Evolutionary conservation across 208 protist species (phyloP).

Genomic region (Wallacemonas rigidus): DNA sequence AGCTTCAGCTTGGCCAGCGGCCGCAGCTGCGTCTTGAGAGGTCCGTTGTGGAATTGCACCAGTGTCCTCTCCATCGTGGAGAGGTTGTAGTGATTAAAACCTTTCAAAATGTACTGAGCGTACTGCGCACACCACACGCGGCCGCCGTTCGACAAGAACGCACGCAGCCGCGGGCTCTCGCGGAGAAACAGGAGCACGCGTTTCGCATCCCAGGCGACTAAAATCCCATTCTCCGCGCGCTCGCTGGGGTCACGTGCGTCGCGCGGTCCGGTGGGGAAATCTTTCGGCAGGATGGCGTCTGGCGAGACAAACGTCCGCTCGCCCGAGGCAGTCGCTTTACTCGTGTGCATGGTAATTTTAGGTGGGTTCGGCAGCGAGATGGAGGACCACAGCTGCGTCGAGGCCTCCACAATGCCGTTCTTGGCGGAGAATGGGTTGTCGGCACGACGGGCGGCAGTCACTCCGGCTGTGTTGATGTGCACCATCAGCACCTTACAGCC

Average conservation of each 20-base stretch:
- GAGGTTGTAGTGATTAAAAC: conserved; percentile 84
- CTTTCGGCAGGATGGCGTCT: conserved; percentile 61
- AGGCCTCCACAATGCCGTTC: conserved; percentile 80
- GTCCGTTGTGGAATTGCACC: conserved; percentile 82
- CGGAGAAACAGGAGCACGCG: conserved; percentile 84
- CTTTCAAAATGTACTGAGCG: conserved; percentile 90
- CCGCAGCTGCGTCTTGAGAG: conserved; percentile 57
- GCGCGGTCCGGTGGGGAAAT: conserved; percentile 44
- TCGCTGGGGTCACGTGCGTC: conserved; percentile 35
- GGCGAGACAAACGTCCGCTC: conserved; percentile 64
- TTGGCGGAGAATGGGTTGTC: conserved; percentile 86
- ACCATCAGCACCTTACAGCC: conserved; percentile 64
- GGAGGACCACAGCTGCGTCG: conserved; percentile 74
- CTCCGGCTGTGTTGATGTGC: conserved; percentile 66
- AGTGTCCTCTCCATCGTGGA: conserved; percentile 86
- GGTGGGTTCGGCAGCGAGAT: conserved; percentile 56
- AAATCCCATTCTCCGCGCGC: conserved; percentile 60
- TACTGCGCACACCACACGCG: conserved; percentile 92
- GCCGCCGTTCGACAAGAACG: conserved; percentile 80
- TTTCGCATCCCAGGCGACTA: conserved; percentile 88
- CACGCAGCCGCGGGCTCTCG: conserved; percentile 48
- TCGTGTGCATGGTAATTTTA: conserved; percentile 38
- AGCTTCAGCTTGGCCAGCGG: conserved; percentile 83
- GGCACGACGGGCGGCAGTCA: conserved; percentile 80
- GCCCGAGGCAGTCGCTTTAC: conserved; percentile 32